Conservation (phyloP, 805 yeast genomes). For the Yarrowia sp. region DNA sequence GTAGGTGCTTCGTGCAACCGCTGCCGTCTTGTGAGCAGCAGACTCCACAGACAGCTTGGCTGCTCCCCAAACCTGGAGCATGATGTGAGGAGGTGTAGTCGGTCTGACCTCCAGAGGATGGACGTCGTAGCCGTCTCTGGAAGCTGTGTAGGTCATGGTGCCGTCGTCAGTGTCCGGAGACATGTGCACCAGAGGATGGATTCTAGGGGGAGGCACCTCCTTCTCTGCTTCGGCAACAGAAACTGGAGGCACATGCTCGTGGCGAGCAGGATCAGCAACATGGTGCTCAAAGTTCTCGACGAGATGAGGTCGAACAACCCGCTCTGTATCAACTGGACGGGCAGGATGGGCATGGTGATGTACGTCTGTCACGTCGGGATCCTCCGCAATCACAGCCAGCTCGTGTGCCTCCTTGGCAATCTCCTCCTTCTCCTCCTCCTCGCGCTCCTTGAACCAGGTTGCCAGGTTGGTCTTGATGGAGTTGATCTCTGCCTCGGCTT, state of each 20-base stretch:
- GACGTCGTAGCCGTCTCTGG: background rate
- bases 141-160: background rate
- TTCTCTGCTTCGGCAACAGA: background rate
- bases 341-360: background rate
- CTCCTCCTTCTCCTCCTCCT: background rate
- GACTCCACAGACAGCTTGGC: background rate
- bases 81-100: background rate
- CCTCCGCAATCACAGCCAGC: constrained; percentile 9
- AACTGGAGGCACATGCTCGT: background rate
- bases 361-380: background rate
- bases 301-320: background rate
- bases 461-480: constrained; percentile 17
- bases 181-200: background rate
- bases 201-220: background rate
- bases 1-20: background rate
- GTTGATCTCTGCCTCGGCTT: constrained; percentile 17
- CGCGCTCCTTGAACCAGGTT: constrained; percentile 3
- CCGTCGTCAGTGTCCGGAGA: background rate
- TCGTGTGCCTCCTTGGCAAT: constrained; percentile 19
- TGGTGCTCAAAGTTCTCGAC: background rate
- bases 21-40: background rate
- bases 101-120: background rate
- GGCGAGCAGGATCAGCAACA: background rate
- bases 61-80: constrained; percentile 7
- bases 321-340: background rate